These are phyloP conservation scores for Saccharomycopsis fermentans DNA, from an alignment of 805 yeast genomes.

Conservation along the genomic window DNA sequence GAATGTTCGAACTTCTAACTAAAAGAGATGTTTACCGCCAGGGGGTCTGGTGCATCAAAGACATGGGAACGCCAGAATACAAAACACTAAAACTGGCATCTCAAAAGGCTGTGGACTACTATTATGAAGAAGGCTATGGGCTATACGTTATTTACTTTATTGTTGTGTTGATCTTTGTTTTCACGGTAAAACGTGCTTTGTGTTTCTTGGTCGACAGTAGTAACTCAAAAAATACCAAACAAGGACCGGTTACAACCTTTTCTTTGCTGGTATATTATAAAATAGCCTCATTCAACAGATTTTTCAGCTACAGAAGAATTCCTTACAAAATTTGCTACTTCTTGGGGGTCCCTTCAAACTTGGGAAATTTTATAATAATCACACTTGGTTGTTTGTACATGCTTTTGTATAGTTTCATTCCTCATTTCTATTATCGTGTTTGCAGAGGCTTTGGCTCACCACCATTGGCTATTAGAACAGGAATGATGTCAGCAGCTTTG, in stretches of 20 bases:
- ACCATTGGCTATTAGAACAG: conserved; percentile 46
- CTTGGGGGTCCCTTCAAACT: conserved; percentile 30
- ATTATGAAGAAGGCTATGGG: conserved; percentile 4
- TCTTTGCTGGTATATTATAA: conserved; percentile 14
- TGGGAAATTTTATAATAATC: conserved; percentile 29
- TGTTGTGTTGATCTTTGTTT: not conserved
- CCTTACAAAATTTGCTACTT: conserved; percentile 26
- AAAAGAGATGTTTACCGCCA: conserved; percentile 7
- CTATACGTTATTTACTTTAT: conserved; percentile 2
- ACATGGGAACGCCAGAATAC: conserved; percentile 4
- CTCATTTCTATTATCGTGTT: conserved; percentile 41
- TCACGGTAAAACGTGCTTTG: conserved; percentile 1
- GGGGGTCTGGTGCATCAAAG: conserved; percentile 23
- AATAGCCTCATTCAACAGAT: conserved; percentile 25
- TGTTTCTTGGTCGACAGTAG: conserved; percentile 1
- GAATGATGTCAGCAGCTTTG: conserved; percentile 39
- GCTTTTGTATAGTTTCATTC: conserved; percentile 29
- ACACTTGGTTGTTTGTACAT: conserved; percentile 27
- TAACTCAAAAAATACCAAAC: not conserved
- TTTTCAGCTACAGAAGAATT: conserved; percentile 26
- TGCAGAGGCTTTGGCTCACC: conserved; percentile 50
- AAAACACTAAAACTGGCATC: not conserved
- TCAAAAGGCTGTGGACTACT: conserved; percentile 1
- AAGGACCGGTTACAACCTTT: not conserved
- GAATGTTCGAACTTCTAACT: not conserved